Base-by-base conservation (phyloP, 768 basidiomycete species). In the Plicaturopsis crispa region DNA sequence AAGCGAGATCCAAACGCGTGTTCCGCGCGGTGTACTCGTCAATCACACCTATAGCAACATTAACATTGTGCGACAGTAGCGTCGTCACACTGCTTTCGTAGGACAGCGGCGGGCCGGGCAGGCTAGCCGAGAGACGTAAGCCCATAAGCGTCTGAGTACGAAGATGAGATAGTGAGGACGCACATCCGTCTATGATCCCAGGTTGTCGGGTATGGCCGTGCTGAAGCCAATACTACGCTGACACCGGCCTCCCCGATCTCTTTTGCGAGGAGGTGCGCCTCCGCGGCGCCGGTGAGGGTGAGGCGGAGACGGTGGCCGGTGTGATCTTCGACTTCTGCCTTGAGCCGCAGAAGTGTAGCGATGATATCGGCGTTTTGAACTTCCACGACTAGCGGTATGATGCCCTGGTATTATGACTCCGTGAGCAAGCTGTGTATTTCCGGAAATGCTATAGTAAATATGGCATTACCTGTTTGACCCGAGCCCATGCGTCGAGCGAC, bases 281-380 rank as follows among this genome's bases (percentile, higher is more conserved):
- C 82, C 1, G 66, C 57, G 1, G 73, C 84, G 24, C 79, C 76
- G 33, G 67, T 62, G 48, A 83, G 77, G 17, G 76, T 73, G 67
- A 81, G 69, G 38, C 70, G 66, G 60, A 86, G 73, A 8, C 62
- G 65, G 24, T 72, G 69, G 7, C 76, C 75, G 31, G 73, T 68
- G 24, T 59, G 66, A 36, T 68, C 63, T 40, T 83, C 80, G 18
- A 83, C 68, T 44, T 88, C 78, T 11, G 63, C 59, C 57, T 87
- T 88, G 48, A 90, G 60, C 16, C 72, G 65, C 33, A 89, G 55
- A 23, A 90, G 58, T 2, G 73, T 70, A 3, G 80, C 78, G 70
- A 89, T 87, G 19, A 78, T 70, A 49, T 90, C 84, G 11, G 79
- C 79, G 49, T 66, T 80, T 45, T 78, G 62, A 5, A 80, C 79